phyloP scores from a whole-genome alignment of 2,329 filamentous ascomycete species.

The Colletotrichum sp. region DNA sequence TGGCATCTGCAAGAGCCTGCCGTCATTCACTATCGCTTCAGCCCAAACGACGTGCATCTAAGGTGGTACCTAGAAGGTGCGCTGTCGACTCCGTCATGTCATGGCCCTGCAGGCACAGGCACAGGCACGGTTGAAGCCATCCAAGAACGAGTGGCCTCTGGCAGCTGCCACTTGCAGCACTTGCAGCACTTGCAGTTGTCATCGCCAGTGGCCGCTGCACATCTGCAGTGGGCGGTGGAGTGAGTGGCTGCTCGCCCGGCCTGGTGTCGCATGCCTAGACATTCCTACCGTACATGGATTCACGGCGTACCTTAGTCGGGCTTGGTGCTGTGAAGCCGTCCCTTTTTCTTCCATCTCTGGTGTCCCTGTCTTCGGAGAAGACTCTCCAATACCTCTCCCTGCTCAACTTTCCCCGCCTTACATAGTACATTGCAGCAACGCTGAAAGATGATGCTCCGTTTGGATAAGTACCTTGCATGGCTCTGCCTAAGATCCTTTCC shows the following conservation, averaged over 20 bases:
- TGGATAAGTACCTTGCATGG: constrained; percentile 15
- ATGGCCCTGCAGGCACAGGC: background rate
- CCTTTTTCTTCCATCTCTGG: background rate
- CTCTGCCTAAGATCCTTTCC: background rate
- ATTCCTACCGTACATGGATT: background rate
- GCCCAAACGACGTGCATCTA: background rate
- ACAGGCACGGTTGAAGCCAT: background rate
- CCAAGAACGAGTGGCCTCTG: background rate
- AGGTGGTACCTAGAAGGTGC: background rate
- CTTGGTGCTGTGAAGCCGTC: constrained; percentile 1
- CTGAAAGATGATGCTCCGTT: background rate
- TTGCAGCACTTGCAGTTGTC: background rate
- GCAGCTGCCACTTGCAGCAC: background rate
- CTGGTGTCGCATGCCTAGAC: background rate
- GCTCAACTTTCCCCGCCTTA: background rate
- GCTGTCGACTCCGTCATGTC: background rate
- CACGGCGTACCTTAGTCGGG: background rate
- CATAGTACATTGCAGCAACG: background rate
- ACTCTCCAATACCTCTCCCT: background rate
- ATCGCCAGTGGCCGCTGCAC: background rate
- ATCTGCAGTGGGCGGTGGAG: too few species aligned
- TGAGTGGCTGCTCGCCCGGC: background rate
- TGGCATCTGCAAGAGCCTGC: background rate
- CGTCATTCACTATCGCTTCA: background rate
- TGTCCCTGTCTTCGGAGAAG: background rate